A percentile compares a stretch with the other conserved stretches of the same genome.
Evolutionary conservation across 2,329 filamentous ascomycete genomes (phyloP).

Genomic region (Trichoderma harzianum): DNA sequence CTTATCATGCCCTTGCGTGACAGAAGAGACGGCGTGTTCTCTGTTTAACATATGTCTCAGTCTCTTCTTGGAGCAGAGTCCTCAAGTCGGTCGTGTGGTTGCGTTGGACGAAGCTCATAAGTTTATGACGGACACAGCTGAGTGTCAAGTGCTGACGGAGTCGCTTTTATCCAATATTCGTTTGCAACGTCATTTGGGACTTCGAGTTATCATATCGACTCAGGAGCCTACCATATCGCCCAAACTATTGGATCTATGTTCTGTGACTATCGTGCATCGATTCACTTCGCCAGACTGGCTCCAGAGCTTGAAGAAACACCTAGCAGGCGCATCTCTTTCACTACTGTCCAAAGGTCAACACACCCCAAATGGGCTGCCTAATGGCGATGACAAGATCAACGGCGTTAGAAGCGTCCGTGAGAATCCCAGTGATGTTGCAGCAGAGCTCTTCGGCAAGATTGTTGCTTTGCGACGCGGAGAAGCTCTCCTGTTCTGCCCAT

Average conservation of each 20-base stretch:
- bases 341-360: background rate
- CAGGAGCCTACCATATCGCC: constrained; percentile 73
- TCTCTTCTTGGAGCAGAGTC: constrained; percentile 57
- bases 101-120: constrained; percentile 79
- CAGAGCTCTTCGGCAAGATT: constrained; percentile 41
- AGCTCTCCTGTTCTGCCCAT: constrained; percentile 46
- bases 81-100: constrained; percentile 53
- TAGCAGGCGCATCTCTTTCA: constrained; percentile 37
- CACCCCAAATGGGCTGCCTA: background rate
- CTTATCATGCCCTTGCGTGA: constrained; percentile 68
- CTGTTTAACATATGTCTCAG: constrained; percentile 70
- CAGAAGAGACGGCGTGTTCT: constrained; percentile 62
- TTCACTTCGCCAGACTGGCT: constrained; percentile 68
- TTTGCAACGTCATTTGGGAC: constrained; percentile 66
- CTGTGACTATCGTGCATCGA: constrained; percentile 67
- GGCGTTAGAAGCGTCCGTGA: background rate
- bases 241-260: constrained; percentile 66
- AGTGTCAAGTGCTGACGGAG: constrained; percentile 58
- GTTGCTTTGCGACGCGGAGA: constrained; percentile 43
- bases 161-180: constrained; percentile 61
- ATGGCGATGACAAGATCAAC: background rate
- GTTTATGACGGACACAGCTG: constrained; percentile 58
- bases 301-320: constrained; percentile 38
- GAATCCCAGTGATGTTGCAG: background rate
- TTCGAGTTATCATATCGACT: constrained; percentile 67